A percentile compares a stretch with the other conserved stretches of the same genome.
Conservation (phyloP, 257 asterid genomes). For the Solanum appendiculatum region DNA sequence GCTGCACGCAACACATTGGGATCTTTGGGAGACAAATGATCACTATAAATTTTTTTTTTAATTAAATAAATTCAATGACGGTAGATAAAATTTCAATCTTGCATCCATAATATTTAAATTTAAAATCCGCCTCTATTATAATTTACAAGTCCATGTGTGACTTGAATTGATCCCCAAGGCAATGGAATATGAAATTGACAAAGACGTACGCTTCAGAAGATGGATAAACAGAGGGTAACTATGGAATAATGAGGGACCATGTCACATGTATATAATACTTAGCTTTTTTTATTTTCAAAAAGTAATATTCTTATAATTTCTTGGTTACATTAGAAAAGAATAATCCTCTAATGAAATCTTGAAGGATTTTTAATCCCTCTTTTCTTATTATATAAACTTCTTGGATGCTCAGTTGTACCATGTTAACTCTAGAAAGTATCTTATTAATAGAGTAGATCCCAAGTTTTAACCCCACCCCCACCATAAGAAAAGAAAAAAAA, state of each 20-base stretch:
- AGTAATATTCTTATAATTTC: not conserved
- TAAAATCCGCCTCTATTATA: too few species aligned
- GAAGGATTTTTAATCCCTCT: not conserved
- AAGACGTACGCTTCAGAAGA: too few species aligned
- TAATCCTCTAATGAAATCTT: not conserved
- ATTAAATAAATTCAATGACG: too few species aligned
- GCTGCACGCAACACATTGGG: too few species aligned
- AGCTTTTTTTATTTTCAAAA: not conserved
- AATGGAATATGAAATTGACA: not conserved
- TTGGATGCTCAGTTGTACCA: not conserved
- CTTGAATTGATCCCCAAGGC: not conserved
- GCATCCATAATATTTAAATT: too few species aligned
- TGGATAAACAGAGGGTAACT: not conserved
- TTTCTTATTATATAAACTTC: not conserved
- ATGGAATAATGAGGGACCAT: not conserved
- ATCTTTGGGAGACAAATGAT: too few species aligned
- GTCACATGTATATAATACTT: not conserved
- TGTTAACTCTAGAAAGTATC: not conserved
- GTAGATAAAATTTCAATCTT: too few species aligned
- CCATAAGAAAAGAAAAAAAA: not conserved
- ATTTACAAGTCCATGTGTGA: not conserved
- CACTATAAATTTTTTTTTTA: too few species aligned
- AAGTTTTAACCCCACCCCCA: not conserved
- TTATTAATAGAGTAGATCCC: not conserved
- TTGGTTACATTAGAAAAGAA: not conserved